These are phyloP conservation scores for Curvularia sp. DNA, from an alignment of 2,329 filamentous ascomycete genomes.

Conservation along the genomic window DNA sequence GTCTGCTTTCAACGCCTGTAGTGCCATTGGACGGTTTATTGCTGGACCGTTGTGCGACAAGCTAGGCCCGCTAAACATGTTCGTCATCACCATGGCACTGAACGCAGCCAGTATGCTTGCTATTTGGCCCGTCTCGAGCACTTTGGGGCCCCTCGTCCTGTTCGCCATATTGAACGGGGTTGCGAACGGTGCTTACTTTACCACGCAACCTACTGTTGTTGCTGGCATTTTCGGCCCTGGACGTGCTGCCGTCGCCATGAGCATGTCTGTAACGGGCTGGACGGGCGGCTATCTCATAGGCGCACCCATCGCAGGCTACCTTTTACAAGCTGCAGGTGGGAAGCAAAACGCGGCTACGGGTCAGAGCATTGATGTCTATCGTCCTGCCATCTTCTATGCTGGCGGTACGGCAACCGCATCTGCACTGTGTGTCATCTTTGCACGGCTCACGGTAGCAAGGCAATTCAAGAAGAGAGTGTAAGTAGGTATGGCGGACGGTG, in stretches of 20 bases:
- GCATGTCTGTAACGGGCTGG: slow-evolving; percentile 40
- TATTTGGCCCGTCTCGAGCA: slow-evolving; percentile 41
- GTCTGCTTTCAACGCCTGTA: slow-evolving; percentile 40
- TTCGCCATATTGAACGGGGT: slow-evolving; percentile 42
- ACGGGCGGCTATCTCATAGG: slow-evolving; percentile 40
- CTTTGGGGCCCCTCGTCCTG: slow-evolving; percentile 34
- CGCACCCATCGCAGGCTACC: slow-evolving; percentile 37
- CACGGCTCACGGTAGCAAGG: slow-evolving; percentile 31
- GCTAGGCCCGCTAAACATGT: slow-evolving; percentile 44
- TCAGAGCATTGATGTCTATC: slow-evolving; percentile 33
- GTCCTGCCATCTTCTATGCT: slow-evolving; percentile 44
- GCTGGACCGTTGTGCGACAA: slow-evolving; percentile 40
- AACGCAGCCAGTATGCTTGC: slow-evolving; percentile 42
- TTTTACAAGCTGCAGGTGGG: slow-evolving; percentile 39
- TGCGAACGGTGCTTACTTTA: slow-evolving; percentile 42
- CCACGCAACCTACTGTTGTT: slow-evolving; percentile 40
- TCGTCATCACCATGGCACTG: slow-evolving; percentile 36
- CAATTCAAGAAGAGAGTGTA: slow-evolving; percentile 29
- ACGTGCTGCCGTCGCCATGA: slow-evolving; percentile 39
- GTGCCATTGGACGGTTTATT: slow-evolving; percentile 39
- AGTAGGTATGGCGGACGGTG: too few relatives aligned
- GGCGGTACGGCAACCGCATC: slow-evolving; percentile 35
- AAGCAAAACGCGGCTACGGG: slow-evolving; percentile 9
- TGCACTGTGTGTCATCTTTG: slow-evolving; percentile 31
- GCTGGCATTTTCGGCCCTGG: slow-evolving; percentile 40